Percentiles rank a stretch among this genome's conserved stretches.
These are phyloP conservation scores for Saturnispora quitensis DNA, from an alignment of 805 yeast genomes.

Conservation along the genomic window DNA sequence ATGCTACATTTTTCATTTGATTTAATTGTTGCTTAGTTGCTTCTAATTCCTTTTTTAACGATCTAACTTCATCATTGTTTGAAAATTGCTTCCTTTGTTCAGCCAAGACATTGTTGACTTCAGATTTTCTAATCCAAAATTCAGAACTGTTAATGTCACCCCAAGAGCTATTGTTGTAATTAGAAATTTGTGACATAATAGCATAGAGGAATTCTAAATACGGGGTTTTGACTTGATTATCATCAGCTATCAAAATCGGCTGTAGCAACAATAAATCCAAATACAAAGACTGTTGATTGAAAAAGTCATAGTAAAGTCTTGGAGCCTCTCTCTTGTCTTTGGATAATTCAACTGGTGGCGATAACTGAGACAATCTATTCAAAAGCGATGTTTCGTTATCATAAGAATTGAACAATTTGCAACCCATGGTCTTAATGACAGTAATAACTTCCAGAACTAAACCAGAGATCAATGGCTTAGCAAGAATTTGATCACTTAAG, in stretches of 20 bases:
- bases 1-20: conserved; percentile 4
- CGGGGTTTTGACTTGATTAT: conserved; percentile 76
- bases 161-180: not conserved
- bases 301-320: conserved; percentile 57
- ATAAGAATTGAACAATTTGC: conserved; percentile 58
- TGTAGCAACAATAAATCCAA: conserved; percentile 73
- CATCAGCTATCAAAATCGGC: conserved; percentile 87
- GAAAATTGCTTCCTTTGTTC: not conserved
- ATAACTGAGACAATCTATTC: conserved; percentile 41
- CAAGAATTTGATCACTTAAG: conserved; percentile 59
- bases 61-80: not conserved
- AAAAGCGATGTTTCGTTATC: conserved; percentile 58
- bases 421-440: conserved; percentile 69
- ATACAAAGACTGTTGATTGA: conserved; percentile 46
- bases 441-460: conserved; percentile 64
- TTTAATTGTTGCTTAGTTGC: conserved; percentile 11
- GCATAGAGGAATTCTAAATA: conserved; percentile 84
- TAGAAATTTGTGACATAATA: conserved; percentile 51
- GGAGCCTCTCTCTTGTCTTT: conserved; percentile 40
- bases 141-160: conserved; percentile 4
- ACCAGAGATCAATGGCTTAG: conserved; percentile 80
- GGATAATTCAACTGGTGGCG: conserved; percentile 27
- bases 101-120: conserved; percentile 17
- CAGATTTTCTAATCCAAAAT: conserved; percentile 20
- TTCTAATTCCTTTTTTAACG: not conserved